A percentile compares a stretch with the other conserved stretches of the same genome.
These are phyloP conservation scores for Gossypium bickii DNA, from an alignment of 345 rosid genomes.

Conservation along the genomic window DNA sequence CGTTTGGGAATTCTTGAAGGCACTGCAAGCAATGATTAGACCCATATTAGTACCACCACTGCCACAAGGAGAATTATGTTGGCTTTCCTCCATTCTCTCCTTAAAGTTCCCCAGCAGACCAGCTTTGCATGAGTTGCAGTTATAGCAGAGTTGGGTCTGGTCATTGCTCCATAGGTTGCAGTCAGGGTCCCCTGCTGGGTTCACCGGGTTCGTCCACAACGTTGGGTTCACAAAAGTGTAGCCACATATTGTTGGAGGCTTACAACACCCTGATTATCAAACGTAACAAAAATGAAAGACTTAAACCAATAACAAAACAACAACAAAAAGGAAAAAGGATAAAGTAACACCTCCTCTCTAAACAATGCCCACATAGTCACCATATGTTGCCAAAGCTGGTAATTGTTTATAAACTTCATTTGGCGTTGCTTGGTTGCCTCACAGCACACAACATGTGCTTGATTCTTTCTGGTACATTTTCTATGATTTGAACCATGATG, in stretches of 20 bases:
- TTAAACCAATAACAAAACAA: neutral
- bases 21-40: slow-evolving; percentile 82
- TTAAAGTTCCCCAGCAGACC: slow-evolving; percentile 68
- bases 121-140: slow-evolving; percentile 82
- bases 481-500: neutral
- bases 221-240: slow-evolving; percentile 77
- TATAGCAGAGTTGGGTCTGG: slow-evolving; percentile 75
- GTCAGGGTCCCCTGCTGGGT: slow-evolving; percentile 69
- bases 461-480: slow-evolving; percentile 3
- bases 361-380: slow-evolving; percentile 7
- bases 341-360: neutral
- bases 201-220: slow-evolving; percentile 65
- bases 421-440: neutral
- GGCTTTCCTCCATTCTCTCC: slow-evolving; percentile 83
- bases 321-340: neutral
- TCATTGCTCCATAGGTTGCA: slow-evolving; percentile 84
- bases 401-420: slow-evolving; percentile 15
- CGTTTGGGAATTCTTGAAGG: slow-evolving; percentile 77
- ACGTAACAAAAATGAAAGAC: neutral
- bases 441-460: neutral
- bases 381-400: slow-evolving; percentile 24
- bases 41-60: slow-evolving; percentile 70
- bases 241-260: slow-evolving; percentile 89
- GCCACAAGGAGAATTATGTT: slow-evolving; percentile 68
- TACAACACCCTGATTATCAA: slow-evolving; percentile 83